phyloP scores from a whole-genome alignment of 164 flowering plant genomes.

The Chimonanthus praecox region DNA sequence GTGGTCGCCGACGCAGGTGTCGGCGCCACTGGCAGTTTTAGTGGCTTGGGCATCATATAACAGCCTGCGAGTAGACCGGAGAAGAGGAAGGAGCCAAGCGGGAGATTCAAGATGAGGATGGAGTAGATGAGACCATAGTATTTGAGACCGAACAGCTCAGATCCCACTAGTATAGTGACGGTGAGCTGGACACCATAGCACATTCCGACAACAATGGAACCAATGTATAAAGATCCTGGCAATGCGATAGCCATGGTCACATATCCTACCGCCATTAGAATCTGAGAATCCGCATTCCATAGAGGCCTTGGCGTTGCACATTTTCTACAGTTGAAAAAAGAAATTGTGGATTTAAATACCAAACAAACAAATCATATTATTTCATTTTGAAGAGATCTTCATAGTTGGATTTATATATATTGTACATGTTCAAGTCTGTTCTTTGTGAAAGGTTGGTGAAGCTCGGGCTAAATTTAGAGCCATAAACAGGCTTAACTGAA shows the following conservation, averaged over 20 bases:
- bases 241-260: no score
- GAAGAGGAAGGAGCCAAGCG: constrained; percentile 89
- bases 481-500: no score
- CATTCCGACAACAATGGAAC: no score
- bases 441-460: no score
- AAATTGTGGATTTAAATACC: not conserved
- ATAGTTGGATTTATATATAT: no score
- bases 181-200: no score
- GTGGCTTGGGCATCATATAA: constrained; percentile 76
- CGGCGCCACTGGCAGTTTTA: constrained; percentile 50
- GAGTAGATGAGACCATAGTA: constrained; percentile 85
- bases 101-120: constrained; percentile 74
- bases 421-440: no score
- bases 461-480: no score
- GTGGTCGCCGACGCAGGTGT: constrained; percentile 76
- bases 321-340: constrained; percentile 36
- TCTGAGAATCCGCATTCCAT: constrained; percentile 86
- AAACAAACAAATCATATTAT: not conserved
- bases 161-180: constrained; percentile 71
- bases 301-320: constrained; percentile 83
- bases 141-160: constrained; percentile 89
- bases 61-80: constrained; percentile 84
- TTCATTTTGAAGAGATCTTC: no score
- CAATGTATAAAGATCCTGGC: no score
- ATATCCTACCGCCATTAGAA: no score